A percentile compares a stretch with the other conserved stretches of the same genome.
phyloP scores from a whole-genome alignment of 2,329 filamentous ascomycete species.

The Ophiostoma australiae region DNA sequence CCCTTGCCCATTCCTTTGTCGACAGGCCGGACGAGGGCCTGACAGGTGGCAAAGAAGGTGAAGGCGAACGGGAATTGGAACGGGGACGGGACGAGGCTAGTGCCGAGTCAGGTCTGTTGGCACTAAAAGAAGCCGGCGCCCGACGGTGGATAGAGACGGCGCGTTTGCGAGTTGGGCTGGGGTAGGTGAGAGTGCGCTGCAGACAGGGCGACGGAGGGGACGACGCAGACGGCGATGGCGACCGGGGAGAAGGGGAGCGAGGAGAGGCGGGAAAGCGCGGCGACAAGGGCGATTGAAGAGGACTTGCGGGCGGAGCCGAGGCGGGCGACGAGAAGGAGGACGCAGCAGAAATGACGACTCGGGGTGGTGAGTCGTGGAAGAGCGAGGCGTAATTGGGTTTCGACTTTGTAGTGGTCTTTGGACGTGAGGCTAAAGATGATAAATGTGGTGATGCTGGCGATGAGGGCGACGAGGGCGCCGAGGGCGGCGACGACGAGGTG shows the following conservation, averaged over 20 bases:
- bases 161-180: constrained; percentile 32
- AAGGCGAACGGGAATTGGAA: constrained; percentile 15
- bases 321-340: constrained; percentile 7
- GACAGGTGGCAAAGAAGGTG: not conserved
- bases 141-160: constrained; percentile 37
- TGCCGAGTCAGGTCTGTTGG: not conserved
- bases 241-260: not conserved
- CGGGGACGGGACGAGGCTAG: constrained; percentile 6
- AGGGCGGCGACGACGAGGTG: not conserved
- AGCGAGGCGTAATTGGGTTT: not conserved
- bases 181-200: constrained; percentile 32
- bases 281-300: constrained; percentile 10
- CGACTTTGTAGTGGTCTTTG: not conserved
- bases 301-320: constrained; percentile 6
- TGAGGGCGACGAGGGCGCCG: not conserved
- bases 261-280: not conserved
- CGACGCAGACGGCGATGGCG: not conserved
- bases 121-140: constrained; percentile 31
- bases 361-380: not conserved
- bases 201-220: constrained; percentile 17
- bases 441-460: constrained; percentile 14
- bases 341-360: constrained; percentile 1
- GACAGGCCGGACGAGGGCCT: constrained; percentile 20
- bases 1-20: constrained; percentile 38
- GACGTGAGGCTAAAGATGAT: constrained; percentile 36